Evolutionary conservation across 2,329 filamentous ascomycete genomes (phyloP).

Genomic region (Fusarium sp.): DNA sequence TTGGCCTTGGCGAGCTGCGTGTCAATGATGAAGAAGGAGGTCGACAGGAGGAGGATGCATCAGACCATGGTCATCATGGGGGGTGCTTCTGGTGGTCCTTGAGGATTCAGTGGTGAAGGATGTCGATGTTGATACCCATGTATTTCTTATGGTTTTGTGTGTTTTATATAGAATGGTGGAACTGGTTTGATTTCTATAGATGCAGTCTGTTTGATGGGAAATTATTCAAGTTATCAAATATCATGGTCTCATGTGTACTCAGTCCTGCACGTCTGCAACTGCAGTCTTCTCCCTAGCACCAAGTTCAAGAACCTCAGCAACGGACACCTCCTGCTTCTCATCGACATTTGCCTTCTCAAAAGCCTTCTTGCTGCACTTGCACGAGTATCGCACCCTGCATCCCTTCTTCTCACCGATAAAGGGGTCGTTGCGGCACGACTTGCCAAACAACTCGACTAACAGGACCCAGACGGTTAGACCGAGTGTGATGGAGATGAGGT

Average conservation of each 20-base stretch:
- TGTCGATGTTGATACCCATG: conserved; percentile 8
- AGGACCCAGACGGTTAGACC: conserved; percentile 60
- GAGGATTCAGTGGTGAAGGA: neutral
- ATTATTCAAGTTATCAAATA: neutral
- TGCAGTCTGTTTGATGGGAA: neutral
- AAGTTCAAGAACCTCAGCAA: conserved; percentile 38
- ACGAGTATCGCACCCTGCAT: conserved; percentile 55
- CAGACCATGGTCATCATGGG: conserved; percentile 61
- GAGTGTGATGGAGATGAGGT: conserved; percentile 59
- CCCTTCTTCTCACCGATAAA: conserved; percentile 55
- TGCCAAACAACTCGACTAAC: conserved; percentile 62
- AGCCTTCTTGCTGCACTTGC: conserved; percentile 54
- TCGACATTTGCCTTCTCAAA: conserved; percentile 47
- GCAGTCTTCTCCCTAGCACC: conserved; percentile 42
- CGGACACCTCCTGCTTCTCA: conserved; percentile 46
- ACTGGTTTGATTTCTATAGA: neutral
- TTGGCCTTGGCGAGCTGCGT: conserved; percentile 68
- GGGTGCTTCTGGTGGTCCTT: conserved; percentile 34
- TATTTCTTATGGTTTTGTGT: neutral
- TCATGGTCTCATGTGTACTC: neutral
- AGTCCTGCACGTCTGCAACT: conserved; percentile 37
- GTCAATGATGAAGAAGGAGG: conserved; percentile 74
- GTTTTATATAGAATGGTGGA: neutral
- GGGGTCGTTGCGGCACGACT: conserved; percentile 57
- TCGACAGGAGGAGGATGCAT: conserved; percentile 66